phyloP scores from a whole-genome alignment of 768 basidiomycete genomes.

The Phlegmacium glaucopus region DNA sequence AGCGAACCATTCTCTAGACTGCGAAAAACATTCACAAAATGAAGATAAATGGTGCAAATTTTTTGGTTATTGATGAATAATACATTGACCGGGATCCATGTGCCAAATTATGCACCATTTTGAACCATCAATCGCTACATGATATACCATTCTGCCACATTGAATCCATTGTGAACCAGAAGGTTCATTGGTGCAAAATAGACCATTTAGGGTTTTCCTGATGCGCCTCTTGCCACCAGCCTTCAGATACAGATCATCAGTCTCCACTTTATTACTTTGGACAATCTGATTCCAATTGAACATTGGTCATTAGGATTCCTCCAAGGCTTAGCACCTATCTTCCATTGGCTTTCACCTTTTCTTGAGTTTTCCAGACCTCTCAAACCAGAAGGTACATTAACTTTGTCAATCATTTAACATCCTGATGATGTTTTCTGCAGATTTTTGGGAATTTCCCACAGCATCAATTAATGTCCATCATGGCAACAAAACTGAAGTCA shows the following conservation, averaged over 20 bases:
- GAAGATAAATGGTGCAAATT: too few species aligned
- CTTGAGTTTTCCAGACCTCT: slow-evolving; percentile 53
- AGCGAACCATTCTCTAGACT: too few species aligned
- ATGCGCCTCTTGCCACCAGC: slow-evolving; percentile 38
- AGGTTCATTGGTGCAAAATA: too few species aligned
- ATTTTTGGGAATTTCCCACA: slow-evolving; percentile 52
- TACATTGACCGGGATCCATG: too few species aligned
- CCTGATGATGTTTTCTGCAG: slow-evolving; percentile 30
- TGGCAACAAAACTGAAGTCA: slow-evolving; percentile 38
- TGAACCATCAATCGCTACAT: too few species aligned
- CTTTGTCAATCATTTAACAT: neutral
- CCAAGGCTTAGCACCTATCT: slow-evolving; percentile 46
- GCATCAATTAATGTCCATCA: slow-evolving; percentile 29
- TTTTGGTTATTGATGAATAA: too few species aligned
- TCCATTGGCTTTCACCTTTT: slow-evolving; percentile 53
- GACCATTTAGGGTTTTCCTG: too few species aligned
- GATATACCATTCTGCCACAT: too few species aligned
- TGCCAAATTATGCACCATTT: too few species aligned
- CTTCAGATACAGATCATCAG: slow-evolving; percentile 47
- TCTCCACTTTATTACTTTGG: slow-evolving; percentile 2
- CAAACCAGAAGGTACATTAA: slow-evolving; percentile 46
- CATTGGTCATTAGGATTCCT: slow-evolving; percentile 33
- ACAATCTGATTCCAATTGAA: neutral
- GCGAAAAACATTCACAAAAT: too few species aligned
- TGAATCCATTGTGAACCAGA: too few species aligned